Percentiles rank a stretch among this genome's conserved stretches.
These are phyloP conservation scores for Cryphonectria radicalis DNA, from an alignment of 2,329 filamentous ascomycete genomes.

Conservation along the genomic window DNA sequence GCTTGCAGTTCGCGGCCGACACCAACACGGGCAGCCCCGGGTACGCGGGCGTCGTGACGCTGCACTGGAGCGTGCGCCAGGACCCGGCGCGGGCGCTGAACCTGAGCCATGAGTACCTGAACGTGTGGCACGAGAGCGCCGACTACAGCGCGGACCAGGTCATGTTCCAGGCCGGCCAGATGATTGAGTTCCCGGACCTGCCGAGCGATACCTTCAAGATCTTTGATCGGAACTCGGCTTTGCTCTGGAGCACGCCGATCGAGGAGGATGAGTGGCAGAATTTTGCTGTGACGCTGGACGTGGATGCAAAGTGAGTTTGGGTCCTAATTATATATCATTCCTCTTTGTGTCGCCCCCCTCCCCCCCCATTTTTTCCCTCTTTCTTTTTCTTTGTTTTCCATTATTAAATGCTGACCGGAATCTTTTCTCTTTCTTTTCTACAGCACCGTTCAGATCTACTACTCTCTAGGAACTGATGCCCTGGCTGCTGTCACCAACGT, in stretches of 20 bases:
- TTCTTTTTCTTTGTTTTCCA: neutral
- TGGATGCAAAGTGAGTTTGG: slow-evolving; percentile 54
- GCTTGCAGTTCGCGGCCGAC: slow-evolving; percentile 48
- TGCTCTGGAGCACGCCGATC: slow-evolving; percentile 48
- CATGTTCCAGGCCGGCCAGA: slow-evolving; percentile 43
- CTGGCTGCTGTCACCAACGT: slow-evolving; percentile 52
- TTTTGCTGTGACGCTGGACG: slow-evolving; percentile 62
- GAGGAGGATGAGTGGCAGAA: slow-evolving; percentile 60
- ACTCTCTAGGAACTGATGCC: slow-evolving; percentile 52
- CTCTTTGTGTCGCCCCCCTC: neutral
- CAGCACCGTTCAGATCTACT: slow-evolving; percentile 61
- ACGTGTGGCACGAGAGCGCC: slow-evolving; percentile 44
- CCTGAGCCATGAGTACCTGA: slow-evolving; percentile 43
- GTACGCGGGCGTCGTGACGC: slow-evolving; percentile 39
- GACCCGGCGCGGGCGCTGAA: slow-evolving; percentile 41
- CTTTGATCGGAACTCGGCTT: slow-evolving; percentile 43
- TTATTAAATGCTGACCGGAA: neutral
- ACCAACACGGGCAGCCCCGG: slow-evolving; percentile 45
- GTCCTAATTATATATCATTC: neutral
- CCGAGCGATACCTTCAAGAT: slow-evolving; percentile 48
- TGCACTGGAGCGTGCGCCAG: slow-evolving; percentile 43
- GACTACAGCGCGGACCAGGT: slow-evolving; percentile 45
- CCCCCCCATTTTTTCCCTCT: neutral
- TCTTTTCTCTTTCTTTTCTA: neutral
- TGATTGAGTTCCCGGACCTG: slow-evolving; percentile 41